phyloP scores from a whole-genome alignment of 2,329 filamentous ascomycete genomes.

The Fusarium papillatum region DNA sequence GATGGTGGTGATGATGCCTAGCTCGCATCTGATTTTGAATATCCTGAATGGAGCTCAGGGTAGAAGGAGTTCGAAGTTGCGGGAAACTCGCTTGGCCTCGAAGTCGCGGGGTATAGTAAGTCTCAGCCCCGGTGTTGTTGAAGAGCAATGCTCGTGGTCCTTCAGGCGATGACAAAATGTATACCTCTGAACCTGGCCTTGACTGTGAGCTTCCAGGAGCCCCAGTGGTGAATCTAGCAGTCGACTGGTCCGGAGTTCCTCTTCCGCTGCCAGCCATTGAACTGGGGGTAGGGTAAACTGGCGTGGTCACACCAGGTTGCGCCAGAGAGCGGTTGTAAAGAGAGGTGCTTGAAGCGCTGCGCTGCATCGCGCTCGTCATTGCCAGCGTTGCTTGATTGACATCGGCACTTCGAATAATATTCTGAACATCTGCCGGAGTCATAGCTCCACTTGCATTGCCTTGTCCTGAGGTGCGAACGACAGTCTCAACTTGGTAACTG shows the following conservation, averaged over 20 bases:
- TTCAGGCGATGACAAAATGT: conserved; percentile 71
- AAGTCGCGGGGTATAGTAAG: conserved; percentile 64
- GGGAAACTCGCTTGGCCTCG: conserved; percentile 43
- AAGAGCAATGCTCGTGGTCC: conserved; percentile 71
- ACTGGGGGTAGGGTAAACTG: conserved; percentile 49
- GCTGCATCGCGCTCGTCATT: conserved; percentile 65
- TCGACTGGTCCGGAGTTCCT: conserved; percentile 59
- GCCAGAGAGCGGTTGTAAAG: conserved; percentile 50
- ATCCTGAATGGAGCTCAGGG: conserved; percentile 29
- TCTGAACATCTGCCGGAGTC: conserved; percentile 60
- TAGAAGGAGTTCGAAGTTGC: conserved; percentile 41
- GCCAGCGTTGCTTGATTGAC: conserved; percentile 59
- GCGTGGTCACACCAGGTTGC: conserved; percentile 59
- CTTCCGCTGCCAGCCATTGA: conserved; percentile 60
- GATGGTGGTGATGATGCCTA: conserved; percentile 44
- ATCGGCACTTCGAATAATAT: conserved; percentile 61
- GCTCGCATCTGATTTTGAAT: conserved; percentile 34
- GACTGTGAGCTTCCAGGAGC: conserved; percentile 25
- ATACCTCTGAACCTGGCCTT: conserved; percentile 62
- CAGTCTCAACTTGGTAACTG: conserved; percentile 52
- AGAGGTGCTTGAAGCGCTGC: conserved; percentile 63
- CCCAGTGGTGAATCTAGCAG: conserved; percentile 46
- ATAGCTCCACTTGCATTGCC: conserved; percentile 45
- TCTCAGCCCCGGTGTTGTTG: conserved; percentile 61
- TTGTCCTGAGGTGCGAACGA: conserved; percentile 41